Conservation (phyloP, 148 eudicot species). For the Euryodendron excelsum region DNA sequence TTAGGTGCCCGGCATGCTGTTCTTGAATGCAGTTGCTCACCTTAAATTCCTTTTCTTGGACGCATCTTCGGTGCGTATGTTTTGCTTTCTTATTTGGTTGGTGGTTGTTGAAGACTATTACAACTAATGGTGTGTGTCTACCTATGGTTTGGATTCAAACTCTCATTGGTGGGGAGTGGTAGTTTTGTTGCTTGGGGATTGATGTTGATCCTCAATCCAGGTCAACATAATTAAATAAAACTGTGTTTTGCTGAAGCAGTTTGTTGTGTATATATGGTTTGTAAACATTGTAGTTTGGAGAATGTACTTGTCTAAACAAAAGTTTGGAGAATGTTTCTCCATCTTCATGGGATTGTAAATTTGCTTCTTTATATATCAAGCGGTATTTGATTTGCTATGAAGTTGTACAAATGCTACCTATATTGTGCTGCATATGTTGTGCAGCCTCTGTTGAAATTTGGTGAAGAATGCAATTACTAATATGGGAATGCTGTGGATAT, state of each 20-base stretch:
- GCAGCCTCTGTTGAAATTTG: conserved; percentile 6
- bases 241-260: not conserved
- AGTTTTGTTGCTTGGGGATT: conserved; percentile 8
- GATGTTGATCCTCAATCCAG: conserved; percentile 6
- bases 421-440: not conserved
- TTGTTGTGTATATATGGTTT: conserved; percentile 1
- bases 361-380: not conserved
- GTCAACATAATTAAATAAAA: conserved; percentile 4
- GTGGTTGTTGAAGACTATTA: too few relatives aligned
- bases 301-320: too few relatives aligned
- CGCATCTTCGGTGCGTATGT: too few relatives aligned
- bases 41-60: not conserved
- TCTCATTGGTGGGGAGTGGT: not conserved
- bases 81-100: too few relatives aligned
- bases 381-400: not conserved
- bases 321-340: conserved; percentile 9
- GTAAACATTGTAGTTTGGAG: not conserved
- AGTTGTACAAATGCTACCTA: not conserved
- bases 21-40: conserved; percentile 19
- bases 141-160: conserved; percentile 10
- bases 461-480: too few relatives aligned
- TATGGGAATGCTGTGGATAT: too few relatives aligned
- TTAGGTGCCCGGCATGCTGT: conserved; percentile 79
- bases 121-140: too few relatives aligned
- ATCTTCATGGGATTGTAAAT: conserved; percentile 15